Evolutionary conservation across 805 yeast species (phyloP).

Genomic region (Wickerhamomyces bovis): DNA sequence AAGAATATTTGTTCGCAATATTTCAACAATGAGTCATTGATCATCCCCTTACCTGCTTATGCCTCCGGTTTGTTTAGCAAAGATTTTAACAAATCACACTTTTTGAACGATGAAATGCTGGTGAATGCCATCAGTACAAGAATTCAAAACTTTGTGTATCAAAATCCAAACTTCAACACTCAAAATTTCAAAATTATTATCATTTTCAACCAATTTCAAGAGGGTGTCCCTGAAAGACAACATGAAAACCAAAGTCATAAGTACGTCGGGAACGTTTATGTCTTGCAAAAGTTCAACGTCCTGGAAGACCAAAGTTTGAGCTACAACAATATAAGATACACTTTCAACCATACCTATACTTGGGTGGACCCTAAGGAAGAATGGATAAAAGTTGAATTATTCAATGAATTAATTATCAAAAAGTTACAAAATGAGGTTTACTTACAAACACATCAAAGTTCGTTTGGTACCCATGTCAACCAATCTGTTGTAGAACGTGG

Average conservation of each 20-base stretch:
- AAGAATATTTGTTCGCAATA: constrained; percentile 10
- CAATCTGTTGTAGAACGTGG: constrained; percentile 16
- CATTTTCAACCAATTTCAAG: constrained; percentile 18
- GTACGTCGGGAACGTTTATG: constrained; percentile 22
- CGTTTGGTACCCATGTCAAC: constrained; percentile 19
- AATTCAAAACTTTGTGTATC: constrained; percentile 15
- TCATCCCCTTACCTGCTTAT: constrained; percentile 20
- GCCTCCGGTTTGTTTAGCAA: constrained; percentile 19
- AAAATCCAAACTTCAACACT: constrained; percentile 10
- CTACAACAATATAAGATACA: constrained; percentile 15
- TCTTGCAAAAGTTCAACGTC: constrained; percentile 14
- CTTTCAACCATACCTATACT: constrained; percentile 18
- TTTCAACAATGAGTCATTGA: constrained; percentile 16
- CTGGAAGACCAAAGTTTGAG: constrained; percentile 17
- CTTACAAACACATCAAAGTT: constrained; percentile 16
- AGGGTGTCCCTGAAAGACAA: constrained; percentile 20
- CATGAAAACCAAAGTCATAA: constrained; percentile 20
- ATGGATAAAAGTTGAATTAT: constrained; percentile 14
- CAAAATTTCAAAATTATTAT: constrained; percentile 15
- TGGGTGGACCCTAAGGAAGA: constrained; percentile 23
- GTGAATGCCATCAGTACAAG: constrained; percentile 12
- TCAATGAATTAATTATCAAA: constrained; percentile 20
- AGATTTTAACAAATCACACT: constrained; percentile 17
- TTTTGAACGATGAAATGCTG: constrained; percentile 14
- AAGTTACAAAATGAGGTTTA: constrained; percentile 18